Base-by-base conservation (phyloP, 1,284 basidiomycete species). In the Hypsizygus ulmarius region DNA sequence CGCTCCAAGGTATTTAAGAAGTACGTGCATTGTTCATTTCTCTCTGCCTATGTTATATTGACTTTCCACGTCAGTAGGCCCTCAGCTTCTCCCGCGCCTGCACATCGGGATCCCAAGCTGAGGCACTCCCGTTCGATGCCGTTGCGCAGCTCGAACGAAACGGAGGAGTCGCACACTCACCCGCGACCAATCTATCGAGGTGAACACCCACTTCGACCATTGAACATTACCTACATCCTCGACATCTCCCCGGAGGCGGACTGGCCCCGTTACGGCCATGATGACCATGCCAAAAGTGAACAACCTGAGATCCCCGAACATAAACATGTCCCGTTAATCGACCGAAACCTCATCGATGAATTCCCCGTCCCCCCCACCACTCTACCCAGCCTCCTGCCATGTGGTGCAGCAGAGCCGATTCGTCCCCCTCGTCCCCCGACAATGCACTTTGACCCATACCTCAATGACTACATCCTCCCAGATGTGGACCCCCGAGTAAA, bases 61-160 rank as follows among this genome's bases (percentile, higher is more conserved):
- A 15, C 19, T 29, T 36, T 12, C n/a, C n/a, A 32, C 33, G 10
- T 35, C 1, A 9, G 16, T 18, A 52, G 52, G 37, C 34, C 37
- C 27, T 47, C 50, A 40, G 28, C 46, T 27, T 27, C 18, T 7
- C 12, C 34, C 35, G 50, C 53, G 39, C 34, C 44, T 4, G 7
- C 21, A 7, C 33, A 18, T 15, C 46, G 43, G 18, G 51, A 55
- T 34, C 49, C 51, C 25, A 53, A 46, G 21, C 33, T 55, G 34
- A 41, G 55, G 16, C 28, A 53, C 28, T 59, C 57, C 3, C 39
- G 43, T 27, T 57, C 57, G 2, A 45, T 59, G 55, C 55, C 57
- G 7, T 25, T 57, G 5, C 47, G 55, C 7, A 52, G 38, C 43
- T 54, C 55, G 14, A 45, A 43, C 39, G 53, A 57, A 18, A 57